A percentile compares a stretch with the other conserved stretches of the same genome.
These are phyloP conservation scores for Leucaena leucocephala DNA, from an alignment of 306 rosid species.

Conservation along the genomic window DNA sequence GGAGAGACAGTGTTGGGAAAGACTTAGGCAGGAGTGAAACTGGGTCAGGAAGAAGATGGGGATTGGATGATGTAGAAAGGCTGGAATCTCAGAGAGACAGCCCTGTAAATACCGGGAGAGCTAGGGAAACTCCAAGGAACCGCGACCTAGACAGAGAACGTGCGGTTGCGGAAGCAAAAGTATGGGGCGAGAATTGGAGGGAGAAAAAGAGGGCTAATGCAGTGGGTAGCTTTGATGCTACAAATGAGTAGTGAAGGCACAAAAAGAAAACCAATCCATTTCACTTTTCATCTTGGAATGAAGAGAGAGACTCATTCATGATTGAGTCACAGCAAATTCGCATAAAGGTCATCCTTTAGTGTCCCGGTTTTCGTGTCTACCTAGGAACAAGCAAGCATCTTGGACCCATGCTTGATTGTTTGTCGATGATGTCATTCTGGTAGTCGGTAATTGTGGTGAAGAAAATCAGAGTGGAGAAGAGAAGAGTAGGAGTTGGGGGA, in stretches of 20 bases:
- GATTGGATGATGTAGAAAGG: slow-evolving; percentile 71
- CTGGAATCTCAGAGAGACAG: slow-evolving; percentile 78
- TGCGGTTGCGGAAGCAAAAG: slow-evolving; percentile 93
- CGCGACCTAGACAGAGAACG: slow-evolving; percentile 95
- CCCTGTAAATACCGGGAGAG: slow-evolving; percentile 81
- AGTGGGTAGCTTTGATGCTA: slow-evolving; percentile 85
- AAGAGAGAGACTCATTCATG: slow-evolving; percentile 35
- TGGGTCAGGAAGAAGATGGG: slow-evolving; percentile 87
- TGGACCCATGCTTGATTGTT: slow-evolving; percentile 51
- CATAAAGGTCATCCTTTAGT: slow-evolving; percentile 41
- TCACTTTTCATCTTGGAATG: slow-evolving; percentile 36
- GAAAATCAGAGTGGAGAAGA: slow-evolving; percentile 28
- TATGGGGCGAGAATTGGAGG: slow-evolving; percentile 98
- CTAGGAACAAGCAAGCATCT: slow-evolving; percentile 41
- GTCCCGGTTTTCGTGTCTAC: slow-evolving; percentile 53
- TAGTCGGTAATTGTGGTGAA: slow-evolving; percentile 35
- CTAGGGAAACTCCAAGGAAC: slow-evolving; percentile 77
- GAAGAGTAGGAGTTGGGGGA: slow-evolving; percentile 2
- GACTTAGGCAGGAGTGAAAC: slow-evolving; percentile 65
- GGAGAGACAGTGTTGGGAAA: slow-evolving; percentile 50
- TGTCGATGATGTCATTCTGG: slow-evolving; percentile 43
- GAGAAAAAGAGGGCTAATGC: slow-evolving; percentile 81
- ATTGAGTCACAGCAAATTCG: slow-evolving; percentile 44
- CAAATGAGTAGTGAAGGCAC: slow-evolving; percentile 72
- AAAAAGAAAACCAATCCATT: slow-evolving; percentile 19